Evolutionary conservation across 192 early-diverging fungal genomes (phyloP).

Genomic region (Podila verticillata): DNA sequence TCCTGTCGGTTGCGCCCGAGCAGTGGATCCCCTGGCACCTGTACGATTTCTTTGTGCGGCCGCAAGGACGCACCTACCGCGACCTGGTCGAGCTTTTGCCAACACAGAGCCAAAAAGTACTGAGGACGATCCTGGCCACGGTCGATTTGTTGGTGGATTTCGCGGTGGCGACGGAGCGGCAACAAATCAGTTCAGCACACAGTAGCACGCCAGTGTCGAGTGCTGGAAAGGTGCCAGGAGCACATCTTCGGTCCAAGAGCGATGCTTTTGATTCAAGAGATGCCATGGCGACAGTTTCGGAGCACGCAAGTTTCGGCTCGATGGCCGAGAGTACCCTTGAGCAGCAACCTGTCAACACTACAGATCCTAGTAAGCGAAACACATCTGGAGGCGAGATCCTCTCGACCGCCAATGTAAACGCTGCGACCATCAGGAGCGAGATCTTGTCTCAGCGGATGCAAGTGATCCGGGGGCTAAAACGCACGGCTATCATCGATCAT

Average conservation of each 20-base stretch:
- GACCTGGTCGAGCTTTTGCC: constrained; percentile 35
- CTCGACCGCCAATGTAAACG: too few relatives aligned
- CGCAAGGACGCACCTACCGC: constrained; percentile 18
- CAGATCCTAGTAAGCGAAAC: too few relatives aligned
- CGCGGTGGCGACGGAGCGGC: constrained; percentile 4
- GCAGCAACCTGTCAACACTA: neutral
- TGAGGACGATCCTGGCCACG: constrained; percentile 27
- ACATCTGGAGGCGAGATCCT: too few relatives aligned
- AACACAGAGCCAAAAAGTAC: constrained; percentile 30
- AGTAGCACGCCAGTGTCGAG: too few relatives aligned
- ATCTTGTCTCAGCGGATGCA: too few relatives aligned
- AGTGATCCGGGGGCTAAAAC: neutral
- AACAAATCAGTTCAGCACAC: neutral
- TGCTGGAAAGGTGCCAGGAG: neutral
- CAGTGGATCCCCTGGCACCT: constrained; percentile 48
- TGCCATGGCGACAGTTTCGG: neutral
- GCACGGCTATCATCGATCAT: constrained; percentile 12
- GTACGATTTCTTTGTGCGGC: constrained; percentile 39
- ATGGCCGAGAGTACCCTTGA: neutral
- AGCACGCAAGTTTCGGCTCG: neutral
- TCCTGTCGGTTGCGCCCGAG: constrained; percentile 21
- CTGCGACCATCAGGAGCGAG: too few relatives aligned
- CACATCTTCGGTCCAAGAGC: constrained; percentile 24
- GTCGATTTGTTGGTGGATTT: constrained; percentile 23
- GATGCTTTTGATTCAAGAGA: neutral